These are phyloP conservation scores for Podaxis carcinomalis DNA, from an alignment of 768 basidiomycete genomes.

Conservation along the genomic window DNA sequence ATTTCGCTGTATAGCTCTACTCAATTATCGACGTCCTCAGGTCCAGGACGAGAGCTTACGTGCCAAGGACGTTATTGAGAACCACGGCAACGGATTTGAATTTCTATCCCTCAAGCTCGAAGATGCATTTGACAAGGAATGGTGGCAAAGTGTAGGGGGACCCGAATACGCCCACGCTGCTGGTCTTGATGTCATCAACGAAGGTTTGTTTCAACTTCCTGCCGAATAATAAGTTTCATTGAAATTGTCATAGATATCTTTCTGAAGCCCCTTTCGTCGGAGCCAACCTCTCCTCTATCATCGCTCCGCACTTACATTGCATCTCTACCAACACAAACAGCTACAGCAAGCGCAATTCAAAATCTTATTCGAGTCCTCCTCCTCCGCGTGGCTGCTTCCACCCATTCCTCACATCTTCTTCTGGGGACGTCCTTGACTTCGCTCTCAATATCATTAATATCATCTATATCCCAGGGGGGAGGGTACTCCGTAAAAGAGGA, in stretches of 20 bases:
- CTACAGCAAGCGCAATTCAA: slow-evolving; percentile 53
- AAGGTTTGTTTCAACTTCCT: slow-evolving; percentile 35
- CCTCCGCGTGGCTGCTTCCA: slow-evolving; percentile 57
- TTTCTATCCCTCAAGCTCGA: slow-evolving; percentile 66
- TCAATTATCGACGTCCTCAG: slow-evolving; percentile 29
- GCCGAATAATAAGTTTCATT: not conserved
- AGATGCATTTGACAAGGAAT: slow-evolving; percentile 64
- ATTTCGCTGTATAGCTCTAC: slow-evolving; percentile 8
- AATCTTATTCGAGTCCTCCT: slow-evolving; percentile 65
- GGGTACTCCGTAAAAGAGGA: slow-evolving; percentile 70
- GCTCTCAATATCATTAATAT: slow-evolving; percentile 69
- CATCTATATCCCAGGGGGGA: slow-evolving; percentile 70
- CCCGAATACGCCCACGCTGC: slow-evolving; percentile 14
- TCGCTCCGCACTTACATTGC: slow-evolving; percentile 48
- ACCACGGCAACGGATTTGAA: slow-evolving; percentile 30
- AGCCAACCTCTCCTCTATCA: slow-evolving; percentile 21
- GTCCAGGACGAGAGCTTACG: slow-evolving; percentile 47
- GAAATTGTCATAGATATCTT: slow-evolving; percentile 24
- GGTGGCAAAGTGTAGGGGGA: slow-evolving; percentile 56
- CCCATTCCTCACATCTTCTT: slow-evolving; percentile 67
- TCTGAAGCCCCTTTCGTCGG: slow-evolving; percentile 20
- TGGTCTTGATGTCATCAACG: slow-evolving; percentile 45
- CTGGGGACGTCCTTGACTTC: slow-evolving; percentile 80
- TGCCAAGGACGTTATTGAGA: slow-evolving; percentile 36
- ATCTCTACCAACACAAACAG: slow-evolving; percentile 73